phyloP scores from a whole-genome alignment of 2,329 filamentous ascomycete genomes.

The Xylaria sp. region DNA sequence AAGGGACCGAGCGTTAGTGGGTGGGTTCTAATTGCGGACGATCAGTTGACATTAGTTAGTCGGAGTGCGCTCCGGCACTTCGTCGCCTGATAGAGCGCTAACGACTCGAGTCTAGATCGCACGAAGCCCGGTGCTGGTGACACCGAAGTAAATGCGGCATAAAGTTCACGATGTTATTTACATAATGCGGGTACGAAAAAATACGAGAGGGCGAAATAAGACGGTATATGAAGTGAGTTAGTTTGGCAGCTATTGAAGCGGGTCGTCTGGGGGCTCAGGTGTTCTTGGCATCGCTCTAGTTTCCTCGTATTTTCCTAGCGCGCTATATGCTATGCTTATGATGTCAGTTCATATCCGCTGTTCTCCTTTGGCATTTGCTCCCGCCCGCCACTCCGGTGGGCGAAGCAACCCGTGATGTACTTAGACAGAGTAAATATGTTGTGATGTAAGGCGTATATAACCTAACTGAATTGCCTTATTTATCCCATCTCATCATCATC shows the following conservation, averaged over 20 bases:
- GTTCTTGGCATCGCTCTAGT: slow-evolving; percentile 15
- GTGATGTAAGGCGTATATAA: not conserved
- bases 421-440: not conserved
- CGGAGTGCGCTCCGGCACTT: not conserved
- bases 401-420: not conserved
- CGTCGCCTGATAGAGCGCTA: not conserved
- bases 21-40: not conserved
- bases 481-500: not conserved
- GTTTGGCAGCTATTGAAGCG: slow-evolving; percentile 11
- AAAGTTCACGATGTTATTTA: not conserved
- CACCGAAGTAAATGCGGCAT: not conserved
- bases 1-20: no score
- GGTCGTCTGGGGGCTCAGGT: slow-evolving; percentile 12
- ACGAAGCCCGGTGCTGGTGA: not conserved
- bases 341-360: slow-evolving; percentile 9
- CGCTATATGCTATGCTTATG: slow-evolving; percentile 5
- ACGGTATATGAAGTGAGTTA: not conserved
- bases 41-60: not conserved
- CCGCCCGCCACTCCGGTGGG: not conserved
- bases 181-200: slow-evolving; percentile 10
- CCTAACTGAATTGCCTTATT: not conserved
- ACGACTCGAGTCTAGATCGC: not conserved
- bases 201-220: slow-evolving; percentile 21
- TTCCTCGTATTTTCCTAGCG: slow-evolving; percentile 18
- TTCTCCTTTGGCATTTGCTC: not conserved